phyloP scores from a whole-genome alignment of 2,329 filamentous ascomycete species.

The Myriosclerotinia duriaeana region DNA sequence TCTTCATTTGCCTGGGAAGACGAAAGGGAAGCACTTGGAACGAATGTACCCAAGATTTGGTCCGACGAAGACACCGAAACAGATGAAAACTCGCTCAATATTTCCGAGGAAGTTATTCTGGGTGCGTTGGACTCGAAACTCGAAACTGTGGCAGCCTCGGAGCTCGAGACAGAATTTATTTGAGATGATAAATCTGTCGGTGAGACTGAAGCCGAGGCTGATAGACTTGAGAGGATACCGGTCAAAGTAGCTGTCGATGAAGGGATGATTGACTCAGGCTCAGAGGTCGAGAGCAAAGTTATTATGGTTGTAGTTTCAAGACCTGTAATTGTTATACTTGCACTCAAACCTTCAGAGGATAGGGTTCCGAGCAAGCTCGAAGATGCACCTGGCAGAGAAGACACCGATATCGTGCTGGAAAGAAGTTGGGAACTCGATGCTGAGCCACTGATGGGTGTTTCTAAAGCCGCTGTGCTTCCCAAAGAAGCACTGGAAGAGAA shows the following conservation, averaged over 20 bases:
- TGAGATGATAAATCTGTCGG: not conserved
- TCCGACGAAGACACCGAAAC: not conserved
- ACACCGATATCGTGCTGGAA: not conserved
- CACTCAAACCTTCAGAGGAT: not conserved
- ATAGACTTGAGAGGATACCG: not conserved
- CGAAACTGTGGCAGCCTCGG: not conserved
- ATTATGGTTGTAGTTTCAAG: slow-evolving; percentile 2
- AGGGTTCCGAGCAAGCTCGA: not conserved
- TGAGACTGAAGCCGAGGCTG: not conserved
- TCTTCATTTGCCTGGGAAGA: not conserved
- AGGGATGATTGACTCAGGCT: not conserved
- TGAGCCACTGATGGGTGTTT: not conserved
- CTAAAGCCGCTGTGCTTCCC: not conserved
- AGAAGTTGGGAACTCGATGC: not conserved
- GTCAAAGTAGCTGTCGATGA: not conserved
- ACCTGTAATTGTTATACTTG: slow-evolving; percentile 2
- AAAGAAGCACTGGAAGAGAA: not conserved
- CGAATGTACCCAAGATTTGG: not conserved
- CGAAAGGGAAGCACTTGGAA: not conserved
- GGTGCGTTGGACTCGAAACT: not conserved
- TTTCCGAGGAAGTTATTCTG: not conserved
- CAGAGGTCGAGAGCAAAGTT: not conserved
- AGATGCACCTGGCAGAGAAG: not conserved
- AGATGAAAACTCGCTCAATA: not conserved
- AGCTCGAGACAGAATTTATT: not conserved